These are phyloP conservation scores for Globisporangium orthogonon DNA, from an alignment of 352 stramenopile species.

Conservation along the genomic window DNA sequence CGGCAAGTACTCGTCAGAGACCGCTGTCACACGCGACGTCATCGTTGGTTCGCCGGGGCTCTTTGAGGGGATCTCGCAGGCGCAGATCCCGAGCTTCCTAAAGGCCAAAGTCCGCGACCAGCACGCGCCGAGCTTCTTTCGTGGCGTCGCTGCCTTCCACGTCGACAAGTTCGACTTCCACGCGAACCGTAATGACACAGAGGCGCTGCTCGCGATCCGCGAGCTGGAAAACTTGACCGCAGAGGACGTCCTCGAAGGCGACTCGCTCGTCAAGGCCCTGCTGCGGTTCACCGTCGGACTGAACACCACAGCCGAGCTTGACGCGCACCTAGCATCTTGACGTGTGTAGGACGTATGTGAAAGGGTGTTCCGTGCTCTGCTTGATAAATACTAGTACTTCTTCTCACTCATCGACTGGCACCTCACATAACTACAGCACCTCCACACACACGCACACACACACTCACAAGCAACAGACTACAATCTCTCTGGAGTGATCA, in stretches of 20 bases:
- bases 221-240: constrained; percentile 1
- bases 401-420: neutral
- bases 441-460: neutral
- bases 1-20: no score
- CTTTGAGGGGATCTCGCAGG: constrained; percentile 14
- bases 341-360: neutral
- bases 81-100: constrained; percentile 16
- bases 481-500: neutral
- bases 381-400: neutral
- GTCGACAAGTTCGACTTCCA: constrained; percentile 6
- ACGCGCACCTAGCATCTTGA: constrained; percentile 3
- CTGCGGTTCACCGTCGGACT: constrained; percentile 7
- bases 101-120: constrained; percentile 2
- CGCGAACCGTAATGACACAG: neutral
- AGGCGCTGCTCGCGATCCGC: neutral
- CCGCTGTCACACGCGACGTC: neutral
- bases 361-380: no score
- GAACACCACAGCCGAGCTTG: constrained; percentile 12
- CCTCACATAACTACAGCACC: neutral
- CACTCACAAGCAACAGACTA: neutral
- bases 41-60: constrained; percentile 14
- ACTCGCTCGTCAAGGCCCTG: constrained; percentile 8
- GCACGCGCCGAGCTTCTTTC: neutral
- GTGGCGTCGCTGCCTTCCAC: constrained; percentile 9
- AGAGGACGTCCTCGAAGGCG: constrained; percentile 5